Evolutionary conservation across 2,329 filamentous ascomycete genomes (phyloP).

Genomic region (Zasmidium citrigriseum): DNA sequence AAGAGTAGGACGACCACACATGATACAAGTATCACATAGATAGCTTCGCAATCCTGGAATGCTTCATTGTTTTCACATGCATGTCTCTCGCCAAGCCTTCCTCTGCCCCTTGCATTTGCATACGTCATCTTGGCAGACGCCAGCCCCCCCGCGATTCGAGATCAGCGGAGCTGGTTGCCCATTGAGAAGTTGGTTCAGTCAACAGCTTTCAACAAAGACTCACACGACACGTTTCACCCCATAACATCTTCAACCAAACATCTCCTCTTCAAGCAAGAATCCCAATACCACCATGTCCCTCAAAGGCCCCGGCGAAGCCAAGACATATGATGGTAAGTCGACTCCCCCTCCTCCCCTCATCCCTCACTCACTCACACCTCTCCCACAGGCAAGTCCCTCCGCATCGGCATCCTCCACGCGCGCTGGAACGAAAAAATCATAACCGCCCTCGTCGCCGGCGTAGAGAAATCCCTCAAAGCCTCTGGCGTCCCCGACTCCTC

Average conservation of each 20-base stretch:
- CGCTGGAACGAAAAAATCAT: constrained; percentile 93
- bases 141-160: neutral
- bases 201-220: neutral
- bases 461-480: constrained; percentile 73
- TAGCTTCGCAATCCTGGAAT: neutral
- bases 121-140: neutral
- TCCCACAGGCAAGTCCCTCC: constrained; percentile 59
- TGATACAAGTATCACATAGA: neutral
- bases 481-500: constrained; percentile 85
- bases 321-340: constrained; percentile 56
- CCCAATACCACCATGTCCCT: constrained; percentile 51
- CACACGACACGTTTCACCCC: neutral
- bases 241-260: neutral
- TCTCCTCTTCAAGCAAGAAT: neutral
- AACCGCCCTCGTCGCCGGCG: constrained; percentile 77
- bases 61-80: neutral
- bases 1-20: too few relatives aligned
- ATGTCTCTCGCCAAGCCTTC: neutral
- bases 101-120: neutral
- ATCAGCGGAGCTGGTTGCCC: neutral
- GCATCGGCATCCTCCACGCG: constrained; percentile 93
- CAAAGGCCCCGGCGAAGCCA: constrained; percentile 64
- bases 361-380: constrained; percentile 1
- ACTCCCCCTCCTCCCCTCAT: neutral
- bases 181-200: neutral